Conservation (phyloP, 257 asterid genomes). For the Salvia hispanica region DNA sequence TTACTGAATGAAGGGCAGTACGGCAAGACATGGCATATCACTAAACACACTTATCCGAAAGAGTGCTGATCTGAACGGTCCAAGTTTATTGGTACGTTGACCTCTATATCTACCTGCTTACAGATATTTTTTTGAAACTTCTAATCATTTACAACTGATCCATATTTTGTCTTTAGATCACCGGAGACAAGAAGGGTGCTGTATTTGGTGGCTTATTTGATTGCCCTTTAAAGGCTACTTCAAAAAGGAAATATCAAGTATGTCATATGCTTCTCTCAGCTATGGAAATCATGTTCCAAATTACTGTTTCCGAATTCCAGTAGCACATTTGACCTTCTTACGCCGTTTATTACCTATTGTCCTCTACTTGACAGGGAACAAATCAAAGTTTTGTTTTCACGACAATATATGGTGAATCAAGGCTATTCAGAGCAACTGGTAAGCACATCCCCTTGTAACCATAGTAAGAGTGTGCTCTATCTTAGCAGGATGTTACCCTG, state of each 20-base stretch:
- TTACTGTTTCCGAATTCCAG: not conserved
- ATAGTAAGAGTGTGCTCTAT: no score
- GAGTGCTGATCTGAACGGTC: conserved; percentile 65
- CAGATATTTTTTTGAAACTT: conserved; percentile 6
- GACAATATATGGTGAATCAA: conserved; percentile 86
- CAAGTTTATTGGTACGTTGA: conserved; percentile 77
- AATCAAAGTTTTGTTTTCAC: conserved; percentile 89
- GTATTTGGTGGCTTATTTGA: conserved; percentile 95
- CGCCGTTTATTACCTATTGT: conserved; percentile 22
- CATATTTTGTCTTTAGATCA: conserved; percentile 52
- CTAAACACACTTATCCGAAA: conserved; percentile 82
- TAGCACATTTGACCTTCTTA: not conserved
- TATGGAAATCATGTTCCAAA: not conserved
- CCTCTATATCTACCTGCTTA: conserved; percentile 12
- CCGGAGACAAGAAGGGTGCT: conserved; percentile 94
- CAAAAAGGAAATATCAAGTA: conserved; percentile 91
- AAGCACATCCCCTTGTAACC: conserved; percentile 23
- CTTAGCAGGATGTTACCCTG: no score
- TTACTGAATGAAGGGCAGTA: conserved; percentile 89
- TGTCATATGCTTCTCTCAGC: conserved; percentile 28
- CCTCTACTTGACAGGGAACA: conserved; percentile 63
- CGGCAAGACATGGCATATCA: conserved; percentile 91
- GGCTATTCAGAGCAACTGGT: conserved; percentile 95
- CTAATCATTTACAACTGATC: not conserved
- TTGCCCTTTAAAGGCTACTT: conserved; percentile 78